These are phyloP conservation scores for Trichoderma reesei DNA, from an alignment of 495 filamentous ascomycete genomes.

Conservation along the genomic window DNA sequence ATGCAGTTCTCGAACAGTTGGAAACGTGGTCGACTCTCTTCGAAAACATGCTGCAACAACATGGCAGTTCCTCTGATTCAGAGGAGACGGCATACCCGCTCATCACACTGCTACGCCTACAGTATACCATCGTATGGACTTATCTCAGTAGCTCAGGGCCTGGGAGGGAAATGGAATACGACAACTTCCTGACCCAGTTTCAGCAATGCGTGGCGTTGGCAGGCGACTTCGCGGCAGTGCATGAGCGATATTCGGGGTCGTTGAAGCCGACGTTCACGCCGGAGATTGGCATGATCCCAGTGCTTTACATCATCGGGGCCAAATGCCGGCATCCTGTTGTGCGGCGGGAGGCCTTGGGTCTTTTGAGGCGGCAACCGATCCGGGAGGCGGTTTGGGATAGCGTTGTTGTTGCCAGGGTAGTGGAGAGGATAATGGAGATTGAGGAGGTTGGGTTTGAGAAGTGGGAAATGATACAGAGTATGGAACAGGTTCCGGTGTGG, in stretches of 20 bases:
- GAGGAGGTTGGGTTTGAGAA: slow-evolving; percentile 14
- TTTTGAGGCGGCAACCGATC: slow-evolving; percentile 21
- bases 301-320: slow-evolving; percentile 23
- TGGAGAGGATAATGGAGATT: slow-evolving; percentile 25
- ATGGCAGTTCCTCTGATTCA: background rate
- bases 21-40: slow-evolving; percentile 16
- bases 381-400: slow-evolving; percentile 28
- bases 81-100: background rate
- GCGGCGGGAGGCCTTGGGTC: slow-evolving; percentile 18
- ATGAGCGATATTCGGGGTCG: slow-evolving; percentile 9
- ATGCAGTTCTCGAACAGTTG: slow-evolving; percentile 10
- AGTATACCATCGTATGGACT: slow-evolving; percentile 22
- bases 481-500: slow-evolving; percentile 19
- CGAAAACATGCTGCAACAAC: slow-evolving; percentile 11
- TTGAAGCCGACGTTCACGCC: slow-evolving; percentile 15
- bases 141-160: slow-evolving; percentile 17
- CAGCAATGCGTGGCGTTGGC: slow-evolving; percentile 11
- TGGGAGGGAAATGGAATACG: slow-evolving; percentile 15
- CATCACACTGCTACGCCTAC: slow-evolving; percentile 17
- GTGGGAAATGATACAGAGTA: slow-evolving; percentile 15
- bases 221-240: background rate
- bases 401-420: slow-evolving; percentile 18
- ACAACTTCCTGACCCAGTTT: slow-evolving; percentile 15
- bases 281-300: slow-evolving; percentile 16
- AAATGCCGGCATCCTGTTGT: slow-evolving; percentile 24